Conservation (phyloP, 2,329 filamentous ascomycete species). For the Lachnellula hyalina region DNA sequence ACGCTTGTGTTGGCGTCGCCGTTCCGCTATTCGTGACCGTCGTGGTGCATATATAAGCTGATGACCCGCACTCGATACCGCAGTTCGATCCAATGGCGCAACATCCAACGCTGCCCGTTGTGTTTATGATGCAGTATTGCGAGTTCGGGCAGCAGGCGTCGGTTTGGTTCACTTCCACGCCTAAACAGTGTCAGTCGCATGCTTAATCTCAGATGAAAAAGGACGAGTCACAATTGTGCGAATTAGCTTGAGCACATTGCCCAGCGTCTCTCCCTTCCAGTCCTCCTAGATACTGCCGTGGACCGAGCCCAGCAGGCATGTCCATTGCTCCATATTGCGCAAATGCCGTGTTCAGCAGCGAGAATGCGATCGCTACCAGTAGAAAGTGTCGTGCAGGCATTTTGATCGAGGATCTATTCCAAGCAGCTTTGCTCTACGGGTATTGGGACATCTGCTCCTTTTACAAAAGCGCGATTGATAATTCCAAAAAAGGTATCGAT, state of each 20-base stretch:
- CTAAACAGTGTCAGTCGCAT: slow-evolving; percentile 25
- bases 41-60: slow-evolving; percentile 29
- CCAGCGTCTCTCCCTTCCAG: slow-evolving; percentile 11
- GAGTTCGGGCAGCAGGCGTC: slow-evolving; percentile 39
- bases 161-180: slow-evolving; percentile 37
- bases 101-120: slow-evolving; percentile 33
- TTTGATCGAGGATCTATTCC: not conserved
- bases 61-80: slow-evolving; percentile 31
- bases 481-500: not conserved
- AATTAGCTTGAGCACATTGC: slow-evolving; percentile 14
- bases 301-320: slow-evolving; percentile 16
- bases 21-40: slow-evolving; percentile 22
- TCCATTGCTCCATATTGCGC: slow-evolving; percentile 24
- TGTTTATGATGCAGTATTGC: slow-evolving; percentile 42
- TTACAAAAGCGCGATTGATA: not conserved
- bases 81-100: slow-evolving; percentile 40
- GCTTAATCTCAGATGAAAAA: not conserved
- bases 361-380: slow-evolving; percentile 1
- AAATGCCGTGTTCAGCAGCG: not conserved
- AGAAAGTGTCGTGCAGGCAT: slow-evolving; percentile 12
- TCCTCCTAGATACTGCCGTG: slow-evolving; percentile 22
- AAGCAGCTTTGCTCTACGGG: not conserved
- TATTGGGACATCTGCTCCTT: not conserved
- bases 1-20: slow-evolving; percentile 20
- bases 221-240: slow-evolving; percentile 25